Evolutionary conservation across 495 filamentous ascomycete genomes (phyloP).

Genomic region (Diplogelasinospora grovesii): DNA sequence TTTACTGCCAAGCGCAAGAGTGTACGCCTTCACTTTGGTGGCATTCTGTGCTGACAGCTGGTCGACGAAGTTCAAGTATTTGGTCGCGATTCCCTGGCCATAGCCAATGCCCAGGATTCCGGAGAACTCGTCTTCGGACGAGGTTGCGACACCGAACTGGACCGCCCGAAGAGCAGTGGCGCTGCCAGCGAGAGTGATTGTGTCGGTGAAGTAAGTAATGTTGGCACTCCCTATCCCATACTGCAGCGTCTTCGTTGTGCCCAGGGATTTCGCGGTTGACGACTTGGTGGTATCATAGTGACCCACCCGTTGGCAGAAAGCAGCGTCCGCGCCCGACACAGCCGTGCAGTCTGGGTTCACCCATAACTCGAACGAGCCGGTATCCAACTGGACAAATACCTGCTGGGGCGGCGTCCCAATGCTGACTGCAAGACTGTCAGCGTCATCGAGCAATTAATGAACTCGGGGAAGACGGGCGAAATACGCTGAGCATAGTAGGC

Average conservation of each 20-base stretch:
- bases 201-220: constrained; percentile 40
- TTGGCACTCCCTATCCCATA: constrained; percentile 43
- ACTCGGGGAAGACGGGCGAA: constrained; percentile 2
- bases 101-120: constrained; percentile 45
- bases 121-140: constrained; percentile 35
- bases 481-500: constrained; percentile 43
- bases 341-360: constrained; percentile 42
- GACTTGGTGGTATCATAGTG: constrained; percentile 33
- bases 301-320: constrained; percentile 37
- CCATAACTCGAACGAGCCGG: constrained; percentile 46
- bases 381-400: constrained; percentile 43
- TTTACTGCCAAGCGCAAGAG: constrained; percentile 42
- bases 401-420: constrained; percentile 42
- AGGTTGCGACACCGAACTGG: constrained; percentile 40
- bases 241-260: constrained; percentile 27
- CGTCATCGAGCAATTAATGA: not conserved
- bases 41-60: constrained; percentile 33
- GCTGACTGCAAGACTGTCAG: constrained; percentile 32
- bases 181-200: constrained; percentile 33
- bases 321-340: constrained; percentile 28
- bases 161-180: constrained; percentile 27
- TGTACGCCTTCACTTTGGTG: constrained; percentile 40
- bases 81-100: constrained; percentile 32
- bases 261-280: constrained; percentile 24
- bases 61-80: constrained; percentile 41